These are phyloP conservation scores for Aspergillus sojae DNA, from an alignment of 2,329 filamentous ascomycete species.

Conservation along the genomic window DNA sequence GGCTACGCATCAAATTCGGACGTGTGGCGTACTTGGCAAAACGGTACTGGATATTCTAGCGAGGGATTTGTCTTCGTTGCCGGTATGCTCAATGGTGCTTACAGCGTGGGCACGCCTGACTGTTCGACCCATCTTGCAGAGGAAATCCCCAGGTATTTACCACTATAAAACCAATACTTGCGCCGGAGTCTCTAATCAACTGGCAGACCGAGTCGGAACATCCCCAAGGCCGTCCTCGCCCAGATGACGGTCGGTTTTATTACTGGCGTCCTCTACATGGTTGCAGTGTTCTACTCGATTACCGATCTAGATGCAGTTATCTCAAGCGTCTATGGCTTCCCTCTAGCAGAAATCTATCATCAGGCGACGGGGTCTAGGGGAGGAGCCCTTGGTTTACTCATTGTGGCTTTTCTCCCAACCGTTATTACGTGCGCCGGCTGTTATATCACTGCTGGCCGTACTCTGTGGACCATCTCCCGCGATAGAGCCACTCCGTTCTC, in stretches of 20 bases:
- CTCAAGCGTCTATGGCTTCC: slow-evolving; percentile 42
- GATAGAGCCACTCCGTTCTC: slow-evolving; percentile 64
- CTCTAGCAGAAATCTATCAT: slow-evolving; percentile 51
- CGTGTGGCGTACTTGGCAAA: slow-evolving; percentile 61
- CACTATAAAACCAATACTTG: not conserved
- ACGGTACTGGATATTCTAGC: slow-evolving; percentile 44
- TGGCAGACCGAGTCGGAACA: slow-evolving; percentile 44
- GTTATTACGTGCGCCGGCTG: slow-evolving; percentile 56
- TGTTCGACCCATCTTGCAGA: slow-evolving; percentile 67
- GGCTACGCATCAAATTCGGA: slow-evolving; percentile 53
- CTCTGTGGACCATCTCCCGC: slow-evolving; percentile 61
- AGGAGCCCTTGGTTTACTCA: slow-evolving; percentile 60
- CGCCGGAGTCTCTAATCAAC: slow-evolving; percentile 11
- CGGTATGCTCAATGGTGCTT: slow-evolving; percentile 71
- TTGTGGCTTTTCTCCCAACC: slow-evolving; percentile 60
- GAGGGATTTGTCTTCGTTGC: slow-evolving; percentile 66
- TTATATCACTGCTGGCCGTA: slow-evolving; percentile 64
- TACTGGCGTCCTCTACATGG: slow-evolving; percentile 52
- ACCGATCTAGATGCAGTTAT: slow-evolving; percentile 36
- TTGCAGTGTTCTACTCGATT: slow-evolving; percentile 56
- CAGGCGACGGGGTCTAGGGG: slow-evolving; percentile 53
- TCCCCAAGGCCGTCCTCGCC: slow-evolving; percentile 53
- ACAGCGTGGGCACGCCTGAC: slow-evolving; percentile 67
- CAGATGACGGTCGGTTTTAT: slow-evolving; percentile 53
- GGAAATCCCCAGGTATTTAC: slow-evolving; percentile 56